phyloP scores from a whole-genome alignment of 1,139 yeast species.

The Suhomyces chickasaworum region DNA sequence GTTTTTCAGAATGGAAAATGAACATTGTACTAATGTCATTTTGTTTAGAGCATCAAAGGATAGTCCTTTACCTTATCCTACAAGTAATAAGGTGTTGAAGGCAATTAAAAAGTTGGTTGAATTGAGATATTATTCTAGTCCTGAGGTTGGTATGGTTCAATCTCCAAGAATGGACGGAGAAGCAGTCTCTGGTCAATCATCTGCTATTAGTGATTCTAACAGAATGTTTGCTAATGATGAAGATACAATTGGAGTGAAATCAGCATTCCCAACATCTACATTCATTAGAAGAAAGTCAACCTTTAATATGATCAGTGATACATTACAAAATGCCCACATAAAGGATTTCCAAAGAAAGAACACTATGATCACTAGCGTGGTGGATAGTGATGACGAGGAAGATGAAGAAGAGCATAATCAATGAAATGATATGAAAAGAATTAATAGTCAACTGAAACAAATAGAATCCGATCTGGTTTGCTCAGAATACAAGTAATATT shows the following conservation, averaged over 20 bases:
- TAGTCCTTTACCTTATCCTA: constrained; percentile 77
- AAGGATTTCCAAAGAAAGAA: constrained; percentile 82
- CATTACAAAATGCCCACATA: constrained; percentile 78
- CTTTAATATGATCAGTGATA: constrained; percentile 52
- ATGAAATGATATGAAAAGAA: no score
- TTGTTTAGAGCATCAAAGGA: constrained; percentile 86
- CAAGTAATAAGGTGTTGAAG: constrained; percentile 37
- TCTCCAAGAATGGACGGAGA: neutral
- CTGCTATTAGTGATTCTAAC: constrained; percentile 11
- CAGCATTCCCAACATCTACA: constrained; percentile 13
- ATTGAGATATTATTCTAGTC: constrained; percentile 27
- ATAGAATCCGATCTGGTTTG: no score
- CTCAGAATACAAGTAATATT: no score
- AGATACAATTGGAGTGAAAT: constrained; percentile 3
- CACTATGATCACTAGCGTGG: constrained; percentile 24
- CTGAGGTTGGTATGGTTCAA: constrained; percentile 3
- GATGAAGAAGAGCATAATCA: constrained; percentile 40
- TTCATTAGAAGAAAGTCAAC: constrained; percentile 36
- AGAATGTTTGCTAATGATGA: constrained; percentile 18
- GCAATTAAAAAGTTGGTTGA: constrained; percentile 46
- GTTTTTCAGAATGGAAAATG: constrained; percentile 91
- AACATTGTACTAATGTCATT: constrained; percentile 87
- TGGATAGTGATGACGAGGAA: constrained; percentile 43
- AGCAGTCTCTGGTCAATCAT: constrained; percentile 4
- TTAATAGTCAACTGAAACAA: no score